Evolutionary conservation across 139 green algal species (phyloP).

Genomic region (Klebsormidium nitens): DNA sequence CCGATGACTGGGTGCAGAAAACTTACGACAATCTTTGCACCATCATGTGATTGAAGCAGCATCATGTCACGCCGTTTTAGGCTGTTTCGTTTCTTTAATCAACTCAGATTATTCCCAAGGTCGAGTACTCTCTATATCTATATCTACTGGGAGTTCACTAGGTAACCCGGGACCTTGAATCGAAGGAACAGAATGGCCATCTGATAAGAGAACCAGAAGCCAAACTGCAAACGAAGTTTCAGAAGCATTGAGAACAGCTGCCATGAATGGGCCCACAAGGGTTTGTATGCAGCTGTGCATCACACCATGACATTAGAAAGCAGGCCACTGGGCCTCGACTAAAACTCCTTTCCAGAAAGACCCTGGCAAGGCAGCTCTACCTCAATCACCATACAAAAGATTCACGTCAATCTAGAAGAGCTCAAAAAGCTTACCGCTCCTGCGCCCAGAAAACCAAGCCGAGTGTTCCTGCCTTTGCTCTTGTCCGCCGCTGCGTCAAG

Average conservation of each 20-base stretch:
- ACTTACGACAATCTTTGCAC: too few relatives aligned
- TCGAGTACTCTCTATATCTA: too few relatives aligned
- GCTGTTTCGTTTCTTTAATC: too few relatives aligned
- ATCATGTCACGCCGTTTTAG: too few relatives aligned
- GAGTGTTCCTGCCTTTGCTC: conserved; percentile 2
- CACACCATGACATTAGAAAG: too few relatives aligned
- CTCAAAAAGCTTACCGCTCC: not conserved
- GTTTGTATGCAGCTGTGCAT: too few relatives aligned
- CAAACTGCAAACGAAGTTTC: conserved; percentile 9
- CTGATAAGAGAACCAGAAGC: conserved; percentile 20
- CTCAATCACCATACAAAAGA: not conserved
- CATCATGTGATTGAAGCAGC: too few relatives aligned
- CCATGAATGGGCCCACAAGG: too few relatives aligned
- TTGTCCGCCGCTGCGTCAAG: conserved; percentile 21
- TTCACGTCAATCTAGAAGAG: not conserved
- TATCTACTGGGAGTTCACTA: too few relatives aligned
- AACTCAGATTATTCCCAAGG: too few relatives aligned
- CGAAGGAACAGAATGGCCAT: conserved; percentile 42
- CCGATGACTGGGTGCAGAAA: too few relatives aligned
- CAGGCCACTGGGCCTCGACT: not conserved
- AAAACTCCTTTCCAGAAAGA: not conserved
- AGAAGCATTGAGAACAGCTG: too few relatives aligned
- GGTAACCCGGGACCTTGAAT: conserved; percentile 58
- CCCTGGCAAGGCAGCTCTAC: not conserved
- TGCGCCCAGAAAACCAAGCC: not conserved